Conservation (phyloP, 495 filamentous ascomycete species). For the Xylaria castorea region DNA sequence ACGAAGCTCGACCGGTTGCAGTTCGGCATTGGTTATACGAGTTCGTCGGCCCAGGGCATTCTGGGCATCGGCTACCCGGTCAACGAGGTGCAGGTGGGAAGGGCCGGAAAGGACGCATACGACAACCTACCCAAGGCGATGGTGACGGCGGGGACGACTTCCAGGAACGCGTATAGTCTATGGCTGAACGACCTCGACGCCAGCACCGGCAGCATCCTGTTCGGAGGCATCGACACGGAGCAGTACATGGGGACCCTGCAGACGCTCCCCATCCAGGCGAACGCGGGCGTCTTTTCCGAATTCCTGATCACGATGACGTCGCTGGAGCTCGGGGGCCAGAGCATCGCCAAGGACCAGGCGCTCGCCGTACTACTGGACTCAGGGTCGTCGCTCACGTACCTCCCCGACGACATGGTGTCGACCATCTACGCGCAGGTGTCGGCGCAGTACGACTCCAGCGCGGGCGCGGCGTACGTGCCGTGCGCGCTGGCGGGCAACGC, state of each 20-base stretch:
- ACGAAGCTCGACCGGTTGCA: constrained; percentile 69
- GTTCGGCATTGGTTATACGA: constrained; percentile 85
- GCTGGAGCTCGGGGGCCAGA: constrained; percentile 50
- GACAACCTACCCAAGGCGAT: constrained; percentile 80
- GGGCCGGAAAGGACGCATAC: constrained; percentile 66
- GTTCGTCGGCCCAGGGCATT: constrained; percentile 77
- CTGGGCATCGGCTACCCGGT: constrained; percentile 87
- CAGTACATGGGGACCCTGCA: constrained; percentile 75
- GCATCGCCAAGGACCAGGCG: constrained; percentile 61
- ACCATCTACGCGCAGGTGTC: constrained; percentile 68
- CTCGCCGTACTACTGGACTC: constrained; percentile 85
- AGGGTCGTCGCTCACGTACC: constrained; percentile 88
- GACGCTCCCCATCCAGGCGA: constrained; percentile 76
- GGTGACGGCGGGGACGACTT: constrained; percentile 71
- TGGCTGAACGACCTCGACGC: constrained; percentile 87
- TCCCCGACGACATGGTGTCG: constrained; percentile 72
- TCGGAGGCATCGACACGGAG: constrained; percentile 86
- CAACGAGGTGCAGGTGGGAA: constrained; percentile 80
- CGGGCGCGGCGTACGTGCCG: constrained; percentile 71
- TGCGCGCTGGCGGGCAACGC: constrained; percentile 69
- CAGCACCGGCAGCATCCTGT: constrained; percentile 81
- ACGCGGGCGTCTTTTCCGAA: constrained; percentile 66
- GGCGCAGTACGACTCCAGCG: constrained; percentile 64
- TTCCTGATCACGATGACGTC: constrained; percentile 82
- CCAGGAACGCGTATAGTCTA: constrained; percentile 83